Evolutionary conservation across 768 basidiomycete genomes (phyloP), one percentile per base, ranked within the genome.

Genomic region (Ramaria sp.): DNA sequence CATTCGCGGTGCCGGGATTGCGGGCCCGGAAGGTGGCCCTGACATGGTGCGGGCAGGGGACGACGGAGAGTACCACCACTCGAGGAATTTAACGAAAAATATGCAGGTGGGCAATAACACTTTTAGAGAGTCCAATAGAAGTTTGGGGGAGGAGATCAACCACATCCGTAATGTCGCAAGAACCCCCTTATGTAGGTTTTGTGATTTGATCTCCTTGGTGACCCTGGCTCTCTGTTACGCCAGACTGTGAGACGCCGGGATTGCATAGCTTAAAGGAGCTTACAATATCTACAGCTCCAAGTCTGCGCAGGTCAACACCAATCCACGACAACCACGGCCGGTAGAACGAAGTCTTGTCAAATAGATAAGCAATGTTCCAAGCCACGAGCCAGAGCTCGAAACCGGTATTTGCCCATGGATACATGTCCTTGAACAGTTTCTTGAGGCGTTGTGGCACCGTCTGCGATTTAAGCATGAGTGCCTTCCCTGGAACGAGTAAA

Each of bases 41-140:
- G 80, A 75, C 51, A 88, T 69, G n/a, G 80, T 79, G 38, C 82
- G 79, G 16, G 87, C 88, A 3, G 87, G 93, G 10, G 90, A 96
- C 42, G 78, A 78, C 20, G 96, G 93, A 3, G 92, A 94, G 64
- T 98, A 98, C 93, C 95, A 99, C 93, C 96, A 99, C 69, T 98
- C 93, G 44, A 96, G 73, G 69, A 98, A 94, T 68, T 93, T 95
- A 72, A 99, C 74, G 65, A 90, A 88, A 68, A 99, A 95, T 56
- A 99, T 92, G 39, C 86, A 85, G 18, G 84, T 87, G 15, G 90
- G 95, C 32, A 93, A 77, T 44, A 89, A 73, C 45, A 88, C 70
- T 56, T 83, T 79, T 37, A 93, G 72, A 2, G 88, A 90, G 65
- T 92, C 87, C 30, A 93, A 73, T 8, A 87, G 61, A 41, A 83